Evolutionary conservation across 2,329 filamentous ascomycete genomes (phyloP), one percentile per base, ranked within the genome.

Genomic region (Fusarium pilosicola): DNA sequence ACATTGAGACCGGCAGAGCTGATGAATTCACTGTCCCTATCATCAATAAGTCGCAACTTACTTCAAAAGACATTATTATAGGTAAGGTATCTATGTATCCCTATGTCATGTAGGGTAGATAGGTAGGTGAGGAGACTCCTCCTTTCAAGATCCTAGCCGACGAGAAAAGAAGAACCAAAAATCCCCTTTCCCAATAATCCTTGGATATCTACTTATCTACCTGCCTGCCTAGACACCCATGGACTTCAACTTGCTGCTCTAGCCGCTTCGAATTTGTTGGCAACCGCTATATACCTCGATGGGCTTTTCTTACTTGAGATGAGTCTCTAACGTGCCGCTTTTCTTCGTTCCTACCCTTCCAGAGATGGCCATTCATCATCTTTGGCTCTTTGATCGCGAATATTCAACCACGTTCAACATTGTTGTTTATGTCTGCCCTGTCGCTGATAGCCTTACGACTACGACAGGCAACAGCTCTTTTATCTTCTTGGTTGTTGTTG

Each of bases 381-480:
- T 56, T 49, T 32, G 41, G 48, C 30, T 73, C 42, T 28, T 32
- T 42, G 34, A 55, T 48, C 39, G 30, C 41, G 36, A 48, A 49
- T 62, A 38, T 56, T 38, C 26, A 58, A 28, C 18, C 52, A 58
- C 59, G 26, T 51, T 48, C 52, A 65, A 41, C 51, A 55, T 70
- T 41, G 55, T 52, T 48, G 38, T 56, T 44, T 54, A 60, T 70
- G 38, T 67, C 46, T 57, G 61, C 56, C 34, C 28, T 49, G 44
- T 59, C 56, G 34, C 57, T 49, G 64, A 52, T 54, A 64, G 61
- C 48, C 63, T 70, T 73, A 66, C 64, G 64, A 61, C 57, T 51
- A 46, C 45, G 32, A 66, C 44, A 74, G 71, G 71, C 72, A 74
- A 55, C 68, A 74, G 48, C 61, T 73, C 57, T 66, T 60, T 73